Evolutionary conservation across 176 grass and related monocot genomes (phyloP).

Genomic region (Poa pratensis): DNA sequence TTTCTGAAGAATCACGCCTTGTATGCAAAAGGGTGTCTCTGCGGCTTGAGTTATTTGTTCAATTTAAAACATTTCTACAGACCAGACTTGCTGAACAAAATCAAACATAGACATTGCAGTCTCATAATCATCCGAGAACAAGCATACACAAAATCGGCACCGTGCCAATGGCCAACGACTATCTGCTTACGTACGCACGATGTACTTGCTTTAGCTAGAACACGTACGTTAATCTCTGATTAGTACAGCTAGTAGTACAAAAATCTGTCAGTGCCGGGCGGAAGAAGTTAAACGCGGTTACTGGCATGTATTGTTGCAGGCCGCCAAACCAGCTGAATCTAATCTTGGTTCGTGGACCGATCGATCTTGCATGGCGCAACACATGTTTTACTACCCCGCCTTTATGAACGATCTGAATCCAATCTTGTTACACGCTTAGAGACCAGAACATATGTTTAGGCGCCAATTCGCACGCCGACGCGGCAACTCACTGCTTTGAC

Average conservation of each 20-base stretch:
- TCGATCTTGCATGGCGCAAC: neutral
- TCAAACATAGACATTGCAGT: too few species aligned
- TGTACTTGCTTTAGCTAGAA: too few species aligned
- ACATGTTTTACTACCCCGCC: neutral
- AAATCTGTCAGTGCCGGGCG: neutral
- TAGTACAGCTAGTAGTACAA: neutral
- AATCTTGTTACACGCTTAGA: constrained; percentile 35
- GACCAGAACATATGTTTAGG: constrained; percentile 1
- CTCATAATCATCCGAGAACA: too few species aligned
- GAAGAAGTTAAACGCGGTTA: constrained; percentile 26
- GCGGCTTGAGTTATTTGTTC: too few species aligned
- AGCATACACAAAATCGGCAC: neutral
- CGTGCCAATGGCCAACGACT: neutral
- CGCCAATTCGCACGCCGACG: neutral
- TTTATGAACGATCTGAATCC: constrained; percentile 5
- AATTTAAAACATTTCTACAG: neutral
- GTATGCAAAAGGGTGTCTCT: too few species aligned
- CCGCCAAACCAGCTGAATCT: constrained; percentile 10
- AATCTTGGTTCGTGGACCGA: constrained; percentile 3
- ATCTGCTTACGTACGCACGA: neutral
- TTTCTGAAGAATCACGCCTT: too few species aligned
- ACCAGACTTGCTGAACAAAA: too few species aligned
- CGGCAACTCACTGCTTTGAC: constrained; percentile 41
- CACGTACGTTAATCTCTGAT: too few species aligned
- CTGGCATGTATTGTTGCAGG: constrained; percentile 10